Conservation (phyloP, 208 protist species). For the Wallacemonas sp. region DNA sequence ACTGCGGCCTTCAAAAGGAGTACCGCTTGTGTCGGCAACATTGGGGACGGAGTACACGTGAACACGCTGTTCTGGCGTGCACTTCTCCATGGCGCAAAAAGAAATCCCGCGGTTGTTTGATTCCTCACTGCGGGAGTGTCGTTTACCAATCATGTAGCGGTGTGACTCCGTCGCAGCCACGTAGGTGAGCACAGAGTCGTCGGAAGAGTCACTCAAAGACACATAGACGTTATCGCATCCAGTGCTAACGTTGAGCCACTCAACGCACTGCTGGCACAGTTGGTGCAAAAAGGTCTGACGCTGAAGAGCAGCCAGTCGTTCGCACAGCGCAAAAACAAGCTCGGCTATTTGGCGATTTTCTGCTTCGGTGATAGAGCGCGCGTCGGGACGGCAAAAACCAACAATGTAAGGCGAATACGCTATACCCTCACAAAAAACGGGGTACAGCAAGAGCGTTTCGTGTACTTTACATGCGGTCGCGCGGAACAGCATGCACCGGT, state of each 20-base stretch:
- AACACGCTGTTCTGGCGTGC: neutral
- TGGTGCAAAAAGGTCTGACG: slow-evolving; percentile 14
- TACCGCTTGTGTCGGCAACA: slow-evolving; percentile 11
- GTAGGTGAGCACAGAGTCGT: slow-evolving; percentile 19
- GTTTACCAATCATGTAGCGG: slow-evolving; percentile 37
- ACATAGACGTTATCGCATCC: slow-evolving; percentile 41
- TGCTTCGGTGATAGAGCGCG: slow-evolving; percentile 8
- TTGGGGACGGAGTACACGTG: slow-evolving; percentile 20
- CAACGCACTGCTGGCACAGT: slow-evolving; percentile 49
- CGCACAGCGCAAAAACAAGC: slow-evolving; percentile 25
- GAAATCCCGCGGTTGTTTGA: slow-evolving; percentile 24
- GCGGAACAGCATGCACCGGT: slow-evolving; percentile 29
- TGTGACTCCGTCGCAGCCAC: slow-evolving; percentile 39
- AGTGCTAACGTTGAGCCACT: slow-evolving; percentile 42
- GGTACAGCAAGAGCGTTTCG: slow-evolving; percentile 40
- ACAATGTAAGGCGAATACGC: slow-evolving; percentile 28
- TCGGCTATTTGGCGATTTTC: slow-evolving; percentile 17
- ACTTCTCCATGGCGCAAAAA: slow-evolving; percentile 20
- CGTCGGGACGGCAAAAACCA: slow-evolving; percentile 18
- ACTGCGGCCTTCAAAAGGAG: slow-evolving; percentile 12
- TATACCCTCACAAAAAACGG: slow-evolving; percentile 17
- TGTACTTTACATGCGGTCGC: slow-evolving; percentile 13
- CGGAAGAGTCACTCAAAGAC: slow-evolving; percentile 16
- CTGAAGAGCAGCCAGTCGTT: slow-evolving; percentile 12
- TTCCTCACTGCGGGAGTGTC: slow-evolving; percentile 22